Evolutionary conservation across 306 rosid genomes (phyloP), one percentile per base, ranked within the genome.

Genomic region (Abrus precatorius): DNA sequence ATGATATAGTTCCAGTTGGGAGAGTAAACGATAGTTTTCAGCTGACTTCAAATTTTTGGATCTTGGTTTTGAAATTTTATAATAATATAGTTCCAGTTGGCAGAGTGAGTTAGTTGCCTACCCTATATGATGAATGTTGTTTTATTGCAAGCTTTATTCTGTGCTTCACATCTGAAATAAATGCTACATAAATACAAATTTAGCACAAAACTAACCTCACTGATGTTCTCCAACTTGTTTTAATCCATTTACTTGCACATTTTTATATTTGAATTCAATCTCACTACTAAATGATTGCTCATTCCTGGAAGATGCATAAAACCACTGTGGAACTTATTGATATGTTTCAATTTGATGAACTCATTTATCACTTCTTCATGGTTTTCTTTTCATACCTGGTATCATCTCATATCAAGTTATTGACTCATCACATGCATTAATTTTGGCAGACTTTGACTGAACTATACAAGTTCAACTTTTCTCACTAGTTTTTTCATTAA

Each of bases 331-430:
- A 32, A 12, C 54, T 12, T 13, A 44, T 7, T 33, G 56, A 43
- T 70, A 49, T 61, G 59, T 47, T 59, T 77, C 80, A 56, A 34
- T 53, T 77, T 61, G 59, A 67, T 70, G 62, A 65, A 69, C 33
- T 67, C 54, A 53, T 9, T 29, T 75, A 66, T 84, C 69, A 43
- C 68, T 44, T 69, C 30, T 32, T 44, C 33, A 30, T 14, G 45
- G 36, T 38, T 75, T 48, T 75, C 36, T 69, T 12, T 71, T 80
- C 61, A 53, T 54, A 69, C 48, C 8, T 59, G 68, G 69, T 57
- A 77, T 81, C 69, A 62, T 38, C 33, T 52, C 50, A 1, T 59
- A 57, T 36, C 81, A 78, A 43, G 47, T 70, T 65, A 55, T 20
- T 20, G 6, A 40, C 41, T 2, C 40, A 65, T 79, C 50, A 9